Conservation (phyloP, 2,329 filamentous ascomycete genomes). For the Gyromitra esculenta region DNA sequence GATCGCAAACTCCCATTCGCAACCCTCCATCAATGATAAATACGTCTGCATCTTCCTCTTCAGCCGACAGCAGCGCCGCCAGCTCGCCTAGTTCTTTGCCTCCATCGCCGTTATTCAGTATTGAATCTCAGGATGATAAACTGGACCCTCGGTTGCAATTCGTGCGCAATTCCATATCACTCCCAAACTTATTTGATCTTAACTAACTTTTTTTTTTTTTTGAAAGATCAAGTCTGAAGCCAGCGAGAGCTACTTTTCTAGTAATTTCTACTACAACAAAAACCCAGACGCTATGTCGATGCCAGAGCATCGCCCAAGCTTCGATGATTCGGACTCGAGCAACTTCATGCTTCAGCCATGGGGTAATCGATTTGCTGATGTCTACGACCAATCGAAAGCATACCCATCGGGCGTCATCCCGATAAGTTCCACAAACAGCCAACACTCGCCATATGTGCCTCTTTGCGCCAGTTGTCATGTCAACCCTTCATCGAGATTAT, state of each 20-base stretch:
- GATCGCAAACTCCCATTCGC: conserved; percentile 45
- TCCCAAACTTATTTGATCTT: not conserved
- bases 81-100: conserved; percentile 49
- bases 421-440: conserved; percentile 34
- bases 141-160: conserved; percentile 45
- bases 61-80: conserved; percentile 41
- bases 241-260: conserved; percentile 48
- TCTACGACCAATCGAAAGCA: conserved; percentile 47
- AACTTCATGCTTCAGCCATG: conserved; percentile 47
- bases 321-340: conserved; percentile 41
- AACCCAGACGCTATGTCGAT: conserved; percentile 33
- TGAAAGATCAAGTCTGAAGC: conserved; percentile 44
- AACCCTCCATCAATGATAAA: conserved; percentile 45
- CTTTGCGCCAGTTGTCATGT: conserved; percentile 49
- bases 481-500: conserved; percentile 45
- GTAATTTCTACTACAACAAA: conserved; percentile 49
- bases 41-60: conserved; percentile 46
- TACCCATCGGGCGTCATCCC: conserved; percentile 46
- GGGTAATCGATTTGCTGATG: conserved; percentile 47
- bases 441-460: conserved; percentile 47
- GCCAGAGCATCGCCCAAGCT: conserved; percentile 35
- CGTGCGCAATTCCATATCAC: conserved; percentile 9
- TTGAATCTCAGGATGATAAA: conserved; percentile 44
- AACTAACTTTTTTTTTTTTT: conserved; percentile 27
- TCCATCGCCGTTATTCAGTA: conserved; percentile 44